These are phyloP conservation scores for Ceratocystis harringtonii DNA, from an alignment of 2,329 filamentous ascomycete genomes.

Conservation along the genomic window DNA sequence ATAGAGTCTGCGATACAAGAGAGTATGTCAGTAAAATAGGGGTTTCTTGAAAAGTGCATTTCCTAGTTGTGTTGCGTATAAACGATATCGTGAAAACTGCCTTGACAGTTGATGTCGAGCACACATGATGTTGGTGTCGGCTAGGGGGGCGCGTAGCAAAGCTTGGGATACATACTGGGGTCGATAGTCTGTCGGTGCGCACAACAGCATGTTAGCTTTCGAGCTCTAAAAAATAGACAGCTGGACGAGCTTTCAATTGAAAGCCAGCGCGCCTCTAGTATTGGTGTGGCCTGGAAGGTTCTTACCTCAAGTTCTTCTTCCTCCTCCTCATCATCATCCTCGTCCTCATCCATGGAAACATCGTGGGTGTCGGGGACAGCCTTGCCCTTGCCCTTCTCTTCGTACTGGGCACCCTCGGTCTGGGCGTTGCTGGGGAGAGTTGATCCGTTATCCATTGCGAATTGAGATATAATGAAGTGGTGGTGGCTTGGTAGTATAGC, in stretches of 20 bases:
- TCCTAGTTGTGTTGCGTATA: too few relatives aligned
- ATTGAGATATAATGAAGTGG: slow-evolving; percentile 19
- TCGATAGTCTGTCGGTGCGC: slow-evolving; percentile 11
- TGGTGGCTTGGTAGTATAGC: neutral
- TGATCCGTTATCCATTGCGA: slow-evolving; percentile 37
- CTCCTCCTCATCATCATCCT: slow-evolving; percentile 51
- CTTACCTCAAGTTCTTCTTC: slow-evolving; percentile 50
- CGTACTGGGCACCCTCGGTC: slow-evolving; percentile 28
- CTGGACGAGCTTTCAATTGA: neutral
- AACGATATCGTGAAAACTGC: neutral
- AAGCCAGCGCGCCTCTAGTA: neutral
- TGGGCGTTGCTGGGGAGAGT: slow-evolving; percentile 33
- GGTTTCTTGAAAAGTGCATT: neutral
- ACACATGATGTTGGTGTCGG: neutral
- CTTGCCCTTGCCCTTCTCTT: slow-evolving; percentile 81
- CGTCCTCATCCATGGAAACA: slow-evolving; percentile 57
- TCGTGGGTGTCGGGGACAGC: slow-evolving; percentile 41
- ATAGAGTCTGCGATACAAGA: slow-evolving; percentile 25
- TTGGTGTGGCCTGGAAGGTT: slow-evolving; percentile 16
- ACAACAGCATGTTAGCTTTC: slow-evolving; percentile 1
- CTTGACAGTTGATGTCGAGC: neutral
- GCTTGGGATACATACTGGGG: slow-evolving; percentile 14
- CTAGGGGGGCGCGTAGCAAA: neutral
- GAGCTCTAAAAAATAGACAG: neutral
- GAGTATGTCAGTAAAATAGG: neutral